Base-by-base conservation (phyloP, 2,329 filamentous ascomycete species). In the Juglanconis juglandina region DNA sequence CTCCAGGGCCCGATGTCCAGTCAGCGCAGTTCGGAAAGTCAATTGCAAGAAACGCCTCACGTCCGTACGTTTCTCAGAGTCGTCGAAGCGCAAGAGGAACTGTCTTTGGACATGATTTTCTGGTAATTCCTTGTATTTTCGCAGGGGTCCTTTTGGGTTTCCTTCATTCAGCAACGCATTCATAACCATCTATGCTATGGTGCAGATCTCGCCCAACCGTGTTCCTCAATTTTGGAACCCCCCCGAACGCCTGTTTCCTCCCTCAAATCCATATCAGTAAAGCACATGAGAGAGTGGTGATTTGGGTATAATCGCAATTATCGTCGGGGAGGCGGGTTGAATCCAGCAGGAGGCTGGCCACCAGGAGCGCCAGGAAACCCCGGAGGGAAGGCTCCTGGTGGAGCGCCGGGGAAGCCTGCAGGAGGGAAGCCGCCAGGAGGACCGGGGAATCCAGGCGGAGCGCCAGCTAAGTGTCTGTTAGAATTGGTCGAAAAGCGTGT, bases 321-420 rank as follows among this genome's bases (percentile, higher is more conserved):
- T 79, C 82, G 77, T 74, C 84, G 81, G 57, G 87, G 86, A 61
- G 89, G 87, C 63, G 86, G 87, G 76, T 92, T 89, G 77, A 94
- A 94, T 64, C 90, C 90, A 62, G 83, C 79, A 46, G 89, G 88
- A 53, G 87, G 84, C 39, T 76, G 76, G 63, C 84, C 84, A 66
- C 78, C 76, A 63, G 74, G 73, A 55, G 71, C 62, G 13, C 66
- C 68, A 46, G 78, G 68, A 69, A 76, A 71, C 62, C 73, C 70
- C 65, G 76, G 74, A 35, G 75, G 76, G 63, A 81, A 76, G 65
- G 81, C 81, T 47, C 73, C 76, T 60, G 76, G 78, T 56, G 73
- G 67, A 48, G 68, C 71, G 57, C 69, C 70, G 52, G 75, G 76
- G 67, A 78, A 79, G 11, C 76, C 75, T 35, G 77, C 75, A 50